phyloP scores from a whole-genome alignment of 306 rosid genomes.

The Quercus variabilis region DNA sequence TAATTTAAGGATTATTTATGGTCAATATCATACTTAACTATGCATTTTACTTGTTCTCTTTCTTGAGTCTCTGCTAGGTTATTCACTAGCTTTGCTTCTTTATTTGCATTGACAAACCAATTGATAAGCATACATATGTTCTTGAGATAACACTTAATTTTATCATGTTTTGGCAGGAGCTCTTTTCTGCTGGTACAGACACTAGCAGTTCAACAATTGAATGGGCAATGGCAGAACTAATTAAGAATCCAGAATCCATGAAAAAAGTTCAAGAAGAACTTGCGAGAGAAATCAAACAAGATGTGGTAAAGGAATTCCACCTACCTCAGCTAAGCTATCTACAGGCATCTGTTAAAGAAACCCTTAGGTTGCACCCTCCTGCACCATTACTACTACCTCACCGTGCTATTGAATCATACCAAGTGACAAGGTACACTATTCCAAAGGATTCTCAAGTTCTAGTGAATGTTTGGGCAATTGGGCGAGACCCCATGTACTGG shows the following conservation, averaged over 20 bases:
- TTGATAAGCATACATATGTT: background rate
- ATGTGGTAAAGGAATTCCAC: slow-evolving; percentile 9
- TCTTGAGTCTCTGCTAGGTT: background rate
- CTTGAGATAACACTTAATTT: background rate
- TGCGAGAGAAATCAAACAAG: background rate
- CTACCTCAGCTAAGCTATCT: slow-evolving; percentile 10
- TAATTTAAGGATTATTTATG: too few relatives aligned
- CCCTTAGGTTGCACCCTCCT: slow-evolving; percentile 28
- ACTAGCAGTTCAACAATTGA: slow-evolving; percentile 17
- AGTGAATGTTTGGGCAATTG: slow-evolving; percentile 27
- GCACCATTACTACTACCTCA: slow-evolving; percentile 30
- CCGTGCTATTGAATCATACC: slow-evolving; percentile 4
- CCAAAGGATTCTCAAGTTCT: slow-evolving; percentile 17
- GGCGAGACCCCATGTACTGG: slow-evolving; percentile 15
- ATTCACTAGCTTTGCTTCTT: background rate
- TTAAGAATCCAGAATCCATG: slow-evolving; percentile 17
- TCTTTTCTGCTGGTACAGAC: slow-evolving; percentile 23
- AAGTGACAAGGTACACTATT: slow-evolving; percentile 20
- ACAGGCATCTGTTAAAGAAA: slow-evolving; percentile 26
- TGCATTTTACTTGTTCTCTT: background rate
- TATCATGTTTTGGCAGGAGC: slow-evolving; percentile 10
- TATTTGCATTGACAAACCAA: background rate
- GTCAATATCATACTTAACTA: background rate
- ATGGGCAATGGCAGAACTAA: slow-evolving; percentile 31
- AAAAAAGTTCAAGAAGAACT: slow-evolving; percentile 11